Conservation (phyloP, 768 basidiomycete genomes). For the Lactifluus pinguis region DNA sequence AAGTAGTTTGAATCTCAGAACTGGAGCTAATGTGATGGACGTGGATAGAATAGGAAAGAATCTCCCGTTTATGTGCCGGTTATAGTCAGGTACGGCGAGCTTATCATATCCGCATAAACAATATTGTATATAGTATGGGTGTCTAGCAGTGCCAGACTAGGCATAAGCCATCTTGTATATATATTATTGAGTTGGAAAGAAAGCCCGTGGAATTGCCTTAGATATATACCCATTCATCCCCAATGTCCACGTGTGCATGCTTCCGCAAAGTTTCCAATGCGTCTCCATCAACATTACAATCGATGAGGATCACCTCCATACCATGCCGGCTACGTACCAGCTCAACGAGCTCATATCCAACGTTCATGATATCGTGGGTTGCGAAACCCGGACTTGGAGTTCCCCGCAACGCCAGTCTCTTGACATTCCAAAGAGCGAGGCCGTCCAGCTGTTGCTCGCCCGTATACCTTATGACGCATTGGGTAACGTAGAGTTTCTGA, state of each 20-base stretch:
- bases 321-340: constrained; percentile 1
- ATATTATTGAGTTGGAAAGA: neutral
- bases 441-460: neutral
- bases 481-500: constrained; percentile 1
- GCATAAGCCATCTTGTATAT: no score
- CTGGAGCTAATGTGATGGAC: no score
- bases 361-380: neutral
- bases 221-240: constrained; percentile 12
- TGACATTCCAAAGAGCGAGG: neutral
- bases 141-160: neutral
- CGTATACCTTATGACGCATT: neutral
- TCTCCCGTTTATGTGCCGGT: neutral
- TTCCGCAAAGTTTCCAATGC: constrained; percentile 1
- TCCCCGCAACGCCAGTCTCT: neutral
- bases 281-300: constrained; percentile 1
- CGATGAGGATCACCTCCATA: constrained; percentile 4
- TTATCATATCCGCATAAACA: neutral
- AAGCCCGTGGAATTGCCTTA: neutral
- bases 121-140: neutral
- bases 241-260: neutral
- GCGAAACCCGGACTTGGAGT: neutral
- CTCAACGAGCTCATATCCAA: constrained; percentile 2
- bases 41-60: neutral
- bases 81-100: neutral
- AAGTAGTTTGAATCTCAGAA: no score